These are phyloP conservation scores for Bombardia bombarda DNA, from an alignment of 495 filamentous ascomycete genomes.

Conservation along the genomic window DNA sequence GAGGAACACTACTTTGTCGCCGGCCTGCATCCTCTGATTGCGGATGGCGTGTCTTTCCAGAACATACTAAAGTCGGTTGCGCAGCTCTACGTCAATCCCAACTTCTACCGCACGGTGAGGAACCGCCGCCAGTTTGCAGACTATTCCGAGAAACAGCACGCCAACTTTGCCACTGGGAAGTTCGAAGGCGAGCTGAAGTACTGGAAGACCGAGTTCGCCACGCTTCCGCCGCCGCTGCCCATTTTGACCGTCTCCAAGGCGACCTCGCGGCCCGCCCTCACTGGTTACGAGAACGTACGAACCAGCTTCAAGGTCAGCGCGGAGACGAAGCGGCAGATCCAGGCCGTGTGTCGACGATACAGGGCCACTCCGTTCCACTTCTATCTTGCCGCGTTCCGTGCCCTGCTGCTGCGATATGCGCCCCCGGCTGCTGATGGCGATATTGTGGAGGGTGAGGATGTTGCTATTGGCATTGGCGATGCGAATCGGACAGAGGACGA, in stretches of 20 bases:
- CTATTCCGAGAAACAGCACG: neutral
- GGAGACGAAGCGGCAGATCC: constrained; percentile 1
- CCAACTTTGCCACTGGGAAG: neutral
- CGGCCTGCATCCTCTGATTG: constrained; percentile 20
- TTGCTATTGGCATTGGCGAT: constrained; percentile 33
- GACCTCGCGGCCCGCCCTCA: neutral
- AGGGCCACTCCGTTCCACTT: constrained; percentile 31
- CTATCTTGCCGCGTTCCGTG: constrained; percentile 26
- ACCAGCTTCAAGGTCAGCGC: constrained; percentile 1
- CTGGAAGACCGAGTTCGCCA: constrained; percentile 26
- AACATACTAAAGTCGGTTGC: constrained; percentile 8
- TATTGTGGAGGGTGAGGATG: constrained; percentile 16
- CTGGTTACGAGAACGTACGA: neutral
- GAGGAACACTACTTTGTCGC: constrained; percentile 19
- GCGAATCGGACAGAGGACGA: constrained; percentile 22
- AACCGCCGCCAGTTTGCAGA: constrained; percentile 9
- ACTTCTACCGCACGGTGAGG: too few relatives aligned
- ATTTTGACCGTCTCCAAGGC: constrained; percentile 19
- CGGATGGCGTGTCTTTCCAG: constrained; percentile 20
- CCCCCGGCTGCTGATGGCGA: too few relatives aligned
- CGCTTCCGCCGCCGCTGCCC: constrained; percentile 24
- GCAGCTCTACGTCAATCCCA: constrained; percentile 6
- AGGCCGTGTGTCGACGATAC: constrained; percentile 1
- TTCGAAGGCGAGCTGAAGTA: constrained; percentile 16
- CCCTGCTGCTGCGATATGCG: constrained; percentile 22